Percentiles rank a stretch among this genome's conserved stretches.
Evolutionary conservation across 768 basidiomycete species (phyloP).

Genomic region (Tricholoma sp.): DNA sequence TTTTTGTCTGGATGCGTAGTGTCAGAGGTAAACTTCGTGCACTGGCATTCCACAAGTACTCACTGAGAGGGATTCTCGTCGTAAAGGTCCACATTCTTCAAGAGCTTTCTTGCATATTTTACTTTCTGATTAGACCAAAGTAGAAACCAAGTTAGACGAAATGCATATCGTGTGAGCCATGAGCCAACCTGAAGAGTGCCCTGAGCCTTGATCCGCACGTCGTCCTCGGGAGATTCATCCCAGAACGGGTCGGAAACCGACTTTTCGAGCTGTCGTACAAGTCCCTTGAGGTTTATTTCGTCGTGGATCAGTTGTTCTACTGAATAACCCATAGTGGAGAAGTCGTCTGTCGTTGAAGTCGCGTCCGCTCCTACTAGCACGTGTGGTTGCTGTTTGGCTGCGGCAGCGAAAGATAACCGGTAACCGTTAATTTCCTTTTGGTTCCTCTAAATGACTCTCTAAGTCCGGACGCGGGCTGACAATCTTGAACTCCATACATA

Average conservation of each 20-base stretch:
- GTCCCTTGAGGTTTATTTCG: constrained; percentile 60
- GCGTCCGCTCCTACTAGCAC: too few relatives aligned
- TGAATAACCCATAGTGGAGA: constrained; percentile 2
- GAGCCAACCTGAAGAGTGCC: constrained; percentile 49
- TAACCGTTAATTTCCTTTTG: too few relatives aligned
- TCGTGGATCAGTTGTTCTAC: constrained; percentile 38
- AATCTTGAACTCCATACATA: background rate
- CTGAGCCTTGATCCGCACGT: constrained; percentile 52
- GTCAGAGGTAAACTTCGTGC: background rate
- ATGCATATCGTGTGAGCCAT: background rate
- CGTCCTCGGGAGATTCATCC: constrained; percentile 22
- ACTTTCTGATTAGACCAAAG: constrained; percentile 30
- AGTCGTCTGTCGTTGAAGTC: too few relatives aligned
- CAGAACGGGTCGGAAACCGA: constrained; percentile 36
- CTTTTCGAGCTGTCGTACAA: constrained; percentile 58
- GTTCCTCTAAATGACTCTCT: too few relatives aligned
- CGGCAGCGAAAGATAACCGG: too few relatives aligned
- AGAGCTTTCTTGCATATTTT: constrained; percentile 49
- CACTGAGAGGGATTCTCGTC: constrained; percentile 40
- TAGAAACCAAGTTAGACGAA: background rate
- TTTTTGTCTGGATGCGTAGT: constrained; percentile 29
- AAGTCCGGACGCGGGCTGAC: too few relatives aligned
- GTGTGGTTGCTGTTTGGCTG: too few relatives aligned
- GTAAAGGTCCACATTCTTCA: constrained; percentile 54
- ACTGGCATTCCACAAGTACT: constrained; percentile 13